Base-by-base conservation (phyloP, 768 basidiomycete genomes). In the Royoungia palumana region DNA sequence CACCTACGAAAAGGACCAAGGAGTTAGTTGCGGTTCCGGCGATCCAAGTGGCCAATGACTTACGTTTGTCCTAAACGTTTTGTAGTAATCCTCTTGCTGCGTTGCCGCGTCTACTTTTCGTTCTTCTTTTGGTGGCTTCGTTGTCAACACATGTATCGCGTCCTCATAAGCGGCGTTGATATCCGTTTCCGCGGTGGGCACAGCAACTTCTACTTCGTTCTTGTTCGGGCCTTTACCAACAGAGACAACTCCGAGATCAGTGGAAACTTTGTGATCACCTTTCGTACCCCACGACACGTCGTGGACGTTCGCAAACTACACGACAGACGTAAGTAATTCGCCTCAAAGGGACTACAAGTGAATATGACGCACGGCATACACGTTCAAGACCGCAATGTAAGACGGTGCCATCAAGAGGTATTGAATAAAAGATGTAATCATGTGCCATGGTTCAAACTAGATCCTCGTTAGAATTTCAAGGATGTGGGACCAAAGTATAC, bases 211-310 rank as follows among this genome's bases (percentile, higher is more conserved):
- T 10, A 94, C 94, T 61, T 89, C 85, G 56, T 87, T 87, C 61
- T 84, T 83, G 50, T 85, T 70, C 46, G 69, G 68, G 46, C 54
- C 80, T 49, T 78, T 78, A 30, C 75, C 72, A 2, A 75, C 75
- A 41, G 77, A 78, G 53, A 94, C 88, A 6, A 85, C 85, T 38
- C 95, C 96, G 6, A 98, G 81, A 56, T 94, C 90, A 21, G 85
- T 86, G 46, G 75, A 77, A 37, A 87, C 79, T 61, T 85, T 94
- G 74, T 93, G 94, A 69, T 89, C 91, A 28, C 90, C 95, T 64
- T 95, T 98, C 5, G 91, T 98, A 32, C 94, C 93, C 94, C 94
- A 94, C 5, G 89, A 92, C 10, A 94, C 85, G 50, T 94, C 93
- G 68, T 92, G 88, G 6, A 90, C 88, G 62, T 92, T 92, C 3